phyloP scores from a whole-genome alignment of 768 basidiomycete genomes.

The Rhizopogon rudus region DNA sequence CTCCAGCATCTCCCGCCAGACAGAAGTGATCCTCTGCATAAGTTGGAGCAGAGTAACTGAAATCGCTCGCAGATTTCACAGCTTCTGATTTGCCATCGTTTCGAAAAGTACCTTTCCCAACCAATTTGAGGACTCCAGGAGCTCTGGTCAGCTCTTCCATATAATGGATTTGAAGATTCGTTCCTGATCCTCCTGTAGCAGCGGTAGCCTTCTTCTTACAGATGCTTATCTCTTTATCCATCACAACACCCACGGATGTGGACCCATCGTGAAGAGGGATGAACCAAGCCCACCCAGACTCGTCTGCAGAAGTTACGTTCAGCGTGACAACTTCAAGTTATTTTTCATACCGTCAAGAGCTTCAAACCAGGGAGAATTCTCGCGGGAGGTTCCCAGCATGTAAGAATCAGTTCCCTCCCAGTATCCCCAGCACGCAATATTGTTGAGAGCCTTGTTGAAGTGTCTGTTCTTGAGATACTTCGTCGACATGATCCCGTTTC shows the following conservation, averaged over 20 bases:
- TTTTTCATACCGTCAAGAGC: slow-evolving; percentile 22
- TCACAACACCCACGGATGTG: slow-evolving; percentile 51
- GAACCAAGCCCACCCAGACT: slow-evolving; percentile 55
- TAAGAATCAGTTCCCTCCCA: slow-evolving; percentile 28
- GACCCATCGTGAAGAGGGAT: slow-evolving; percentile 48
- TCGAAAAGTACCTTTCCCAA: slow-evolving; percentile 3
- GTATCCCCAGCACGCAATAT: slow-evolving; percentile 33
- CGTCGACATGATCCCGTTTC: slow-evolving; percentile 32
- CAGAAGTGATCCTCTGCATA: slow-evolving; percentile 50
- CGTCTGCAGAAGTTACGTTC: slow-evolving; percentile 37
- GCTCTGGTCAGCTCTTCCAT: neutral
- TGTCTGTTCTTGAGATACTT: slow-evolving; percentile 30
- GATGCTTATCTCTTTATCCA: no score
- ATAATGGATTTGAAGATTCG: slow-evolving; percentile 1
- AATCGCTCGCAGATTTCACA: slow-evolving; percentile 45
- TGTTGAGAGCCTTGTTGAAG: slow-evolving; percentile 27
- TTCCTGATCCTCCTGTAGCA: neutral
- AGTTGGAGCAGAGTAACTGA: slow-evolving; percentile 50
- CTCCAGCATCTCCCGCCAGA: slow-evolving; percentile 57
- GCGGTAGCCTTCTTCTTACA: no score
- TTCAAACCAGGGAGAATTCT: slow-evolving; percentile 35
- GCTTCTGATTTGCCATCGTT: slow-evolving; percentile 1
- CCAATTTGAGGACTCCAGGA: neutral
- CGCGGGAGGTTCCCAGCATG: slow-evolving; percentile 23
- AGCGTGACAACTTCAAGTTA: slow-evolving; percentile 10